phyloP scores from a whole-genome alignment of 2,329 filamentous ascomycete genomes.

The Fusarium chuoi region DNA sequence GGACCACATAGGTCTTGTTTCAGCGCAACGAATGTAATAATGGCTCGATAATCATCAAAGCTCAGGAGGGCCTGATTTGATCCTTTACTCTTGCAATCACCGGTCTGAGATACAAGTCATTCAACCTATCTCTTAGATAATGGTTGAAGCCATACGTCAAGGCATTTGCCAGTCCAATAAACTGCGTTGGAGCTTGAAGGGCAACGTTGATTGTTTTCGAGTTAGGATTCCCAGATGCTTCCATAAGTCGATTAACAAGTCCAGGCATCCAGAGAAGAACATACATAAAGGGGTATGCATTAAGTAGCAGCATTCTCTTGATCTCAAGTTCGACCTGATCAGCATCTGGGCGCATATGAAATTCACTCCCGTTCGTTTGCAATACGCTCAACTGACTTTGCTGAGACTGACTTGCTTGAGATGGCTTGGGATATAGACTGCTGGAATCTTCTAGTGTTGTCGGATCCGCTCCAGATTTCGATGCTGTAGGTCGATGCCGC shows the following conservation, averaged over 20 bases:
- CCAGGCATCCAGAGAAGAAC: constrained; percentile 30
- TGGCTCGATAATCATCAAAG: no score
- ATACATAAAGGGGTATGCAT: constrained; percentile 33
- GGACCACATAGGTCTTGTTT: no score
- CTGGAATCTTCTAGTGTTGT: no score
- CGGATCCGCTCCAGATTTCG: no score
- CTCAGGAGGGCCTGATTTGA: background rate
- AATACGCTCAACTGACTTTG: background rate
- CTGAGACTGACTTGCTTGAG: no score
- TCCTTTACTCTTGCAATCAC: background rate
- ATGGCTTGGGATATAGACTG: no score
- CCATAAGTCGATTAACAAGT: constrained; percentile 26
- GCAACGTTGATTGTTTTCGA: constrained; percentile 1
- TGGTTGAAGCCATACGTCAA: constrained; percentile 33
- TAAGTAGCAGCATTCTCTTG: constrained; percentile 33
- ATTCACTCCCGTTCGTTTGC: constrained; percentile 24
- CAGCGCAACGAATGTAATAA: no score
- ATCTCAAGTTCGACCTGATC: constrained; percentile 22
- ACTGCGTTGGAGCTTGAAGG: constrained; percentile 27
- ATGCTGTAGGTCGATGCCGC: no score
- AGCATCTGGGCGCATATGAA: constrained; percentile 10
- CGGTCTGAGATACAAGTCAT: constrained; percentile 7
- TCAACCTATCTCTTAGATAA: constrained; percentile 33
- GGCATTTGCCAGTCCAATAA: constrained; percentile 23
- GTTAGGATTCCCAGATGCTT: constrained; percentile 15